Base-by-base conservation (phyloP, 768 basidiomycete genomes). In the Hygrocybe coccinea region DNA sequence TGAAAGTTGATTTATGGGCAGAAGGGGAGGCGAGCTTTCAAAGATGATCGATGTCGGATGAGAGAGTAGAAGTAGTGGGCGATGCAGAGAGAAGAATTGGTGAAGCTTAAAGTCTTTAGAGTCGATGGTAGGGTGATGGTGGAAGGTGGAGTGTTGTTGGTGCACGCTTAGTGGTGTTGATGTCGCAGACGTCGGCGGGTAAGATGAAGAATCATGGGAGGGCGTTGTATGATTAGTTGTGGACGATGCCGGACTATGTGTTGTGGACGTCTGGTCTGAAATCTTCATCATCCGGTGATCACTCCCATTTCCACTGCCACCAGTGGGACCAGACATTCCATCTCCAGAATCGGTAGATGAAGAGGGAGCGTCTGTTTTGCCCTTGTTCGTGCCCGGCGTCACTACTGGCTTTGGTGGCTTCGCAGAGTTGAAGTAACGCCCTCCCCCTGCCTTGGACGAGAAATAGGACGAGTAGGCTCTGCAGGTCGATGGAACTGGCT, bases 81-180 rank as follows among this genome's bases (percentile, higher is more conserved):
- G 81, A 63, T 92, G 85, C 33, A 90, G 74, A 2, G 90, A 82
- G 72, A 93, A 92, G 71, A 93, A 92, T 52, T 88, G 86, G 65
- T 91, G 89, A 10, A 91, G 78, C 64, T 84, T 87, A 69, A 87
- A 84, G 60, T 88, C 87, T 59, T 84, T 82, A 10, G 85, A 66
- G 52, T 77, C 81, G 54, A 91, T 62, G 22, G 78, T 61, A 1
- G 84, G 85, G 60, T 89, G 86, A 10, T 72, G 14, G n/a, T n/a
- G 43, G 14, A 55, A 22, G 12, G 50, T 24, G 6, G 25, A 11
- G 19, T 41, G 10, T 7, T 19, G 55, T 38, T 33, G 55, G 60
- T 33, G 50, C 57, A 47, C 60, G 57, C 44, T 65, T 50, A 21
- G 60, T 49, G 46, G 56, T 56, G 1, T 51, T 56, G 58, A 53